Base-by-base conservation (phyloP, 306 rosid genomes). In the Cucurbita pepo region DNA sequence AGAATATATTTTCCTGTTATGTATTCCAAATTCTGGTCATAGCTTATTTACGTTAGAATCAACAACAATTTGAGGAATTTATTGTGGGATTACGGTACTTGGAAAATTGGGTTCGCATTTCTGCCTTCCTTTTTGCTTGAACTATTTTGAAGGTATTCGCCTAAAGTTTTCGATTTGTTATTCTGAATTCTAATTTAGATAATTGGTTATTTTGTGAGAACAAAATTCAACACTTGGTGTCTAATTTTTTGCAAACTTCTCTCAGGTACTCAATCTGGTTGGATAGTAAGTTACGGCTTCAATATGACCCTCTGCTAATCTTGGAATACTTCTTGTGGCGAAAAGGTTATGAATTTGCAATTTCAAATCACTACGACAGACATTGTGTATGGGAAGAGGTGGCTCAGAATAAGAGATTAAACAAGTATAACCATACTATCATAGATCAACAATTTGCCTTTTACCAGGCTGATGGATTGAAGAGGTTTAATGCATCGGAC, bases 361-460 rank as follows among this genome's bases (percentile, higher is more conserved):
- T 93, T 82, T 90, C 98, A 43, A 93, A 93, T 82, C 98, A 93
- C 78, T 93, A 93, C 75, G 91, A 88, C 72, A 95, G 97, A 51
- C 98, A 90, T 53, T 88, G 95, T 80, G 98, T 93, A 38, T 90
- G 90, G 96, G 98, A 90, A 76, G 98, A 93, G 85, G 98, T 93
- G 55, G 84, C 83, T 84, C 98, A 93, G 82, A 93, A 93, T 77
- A 93, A 93, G 84, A 92, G 93, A 71, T 83, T 93, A 71, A 87
- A 90, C 77, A 93, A 93, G 83, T 93, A 87, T 81, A 80, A 90
- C 80, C 97, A 90, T 78, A 74, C 85, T 38, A 83, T 85, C 71
- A 93, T 93, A 37, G 96, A 93, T 73, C 89, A 86, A 77, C 97
- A 93, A 74, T 87, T 93, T 77, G 54, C 67, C 8, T 83, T 90